Evolutionary conservation across 2,329 filamentous ascomycete species (phyloP).

Genomic region (Colletotrichum sp.): DNA sequence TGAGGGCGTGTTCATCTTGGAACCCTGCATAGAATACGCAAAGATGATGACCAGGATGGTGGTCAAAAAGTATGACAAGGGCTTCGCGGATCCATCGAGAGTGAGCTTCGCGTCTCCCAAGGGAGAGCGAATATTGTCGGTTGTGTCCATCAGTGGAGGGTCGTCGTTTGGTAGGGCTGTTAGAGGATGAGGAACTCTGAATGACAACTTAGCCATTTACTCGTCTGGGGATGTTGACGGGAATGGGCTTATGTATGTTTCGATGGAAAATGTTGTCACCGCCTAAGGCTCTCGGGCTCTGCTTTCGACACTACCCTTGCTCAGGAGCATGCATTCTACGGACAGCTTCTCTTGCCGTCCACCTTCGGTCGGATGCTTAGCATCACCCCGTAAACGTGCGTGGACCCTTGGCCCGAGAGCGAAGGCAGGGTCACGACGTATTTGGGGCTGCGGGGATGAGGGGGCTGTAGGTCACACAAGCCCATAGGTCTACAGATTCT

Average conservation of each 20-base stretch:
- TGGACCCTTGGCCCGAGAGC: not conserved
- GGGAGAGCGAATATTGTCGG: not conserved
- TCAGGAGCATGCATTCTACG: not conserved
- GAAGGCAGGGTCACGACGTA: not conserved
- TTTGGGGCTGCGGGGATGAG: not conserved
- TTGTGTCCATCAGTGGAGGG: not conserved
- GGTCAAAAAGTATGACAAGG: constrained; percentile 3
- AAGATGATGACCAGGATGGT: not conserved
- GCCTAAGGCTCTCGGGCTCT: not conserved
- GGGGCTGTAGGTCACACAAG: not conserved
- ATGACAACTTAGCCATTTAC: not conserved
- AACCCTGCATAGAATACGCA: not conserved
- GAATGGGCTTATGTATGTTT: not conserved
- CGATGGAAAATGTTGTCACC: not conserved
- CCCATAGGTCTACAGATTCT: too few species aligned
- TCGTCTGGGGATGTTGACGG: not conserved
- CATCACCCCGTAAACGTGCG: not conserved
- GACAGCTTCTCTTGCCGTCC: not conserved
- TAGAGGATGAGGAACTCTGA: not conserved
- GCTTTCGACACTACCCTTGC: not conserved
- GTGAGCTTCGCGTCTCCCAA: not conserved
- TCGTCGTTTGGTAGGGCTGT: too few species aligned
- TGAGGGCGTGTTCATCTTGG: not conserved
- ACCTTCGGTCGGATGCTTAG: not conserved
- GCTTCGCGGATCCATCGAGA: not conserved